Conservation (phyloP, 2,329 filamentous ascomycete species). For the Epichloe aotearoae region DNA sequence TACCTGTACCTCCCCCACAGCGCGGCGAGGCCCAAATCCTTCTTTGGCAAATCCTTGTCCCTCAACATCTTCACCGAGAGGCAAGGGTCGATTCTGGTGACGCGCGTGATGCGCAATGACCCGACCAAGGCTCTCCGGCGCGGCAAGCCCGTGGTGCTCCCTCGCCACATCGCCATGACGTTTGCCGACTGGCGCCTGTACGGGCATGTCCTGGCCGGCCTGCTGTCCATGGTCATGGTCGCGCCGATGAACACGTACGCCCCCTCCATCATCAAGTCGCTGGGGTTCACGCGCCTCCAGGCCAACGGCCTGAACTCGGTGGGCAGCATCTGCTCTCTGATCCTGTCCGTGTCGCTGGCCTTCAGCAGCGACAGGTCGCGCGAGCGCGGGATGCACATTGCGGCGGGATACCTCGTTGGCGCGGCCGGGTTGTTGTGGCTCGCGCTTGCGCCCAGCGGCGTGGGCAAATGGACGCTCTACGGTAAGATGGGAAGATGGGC, state of each 20-base stretch:
- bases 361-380: constrained; percentile 16
- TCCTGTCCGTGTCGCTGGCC: constrained; percentile 14
- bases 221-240: constrained; percentile 20
- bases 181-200: constrained; percentile 18
- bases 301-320: constrained; percentile 18
- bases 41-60: constrained; percentile 11
- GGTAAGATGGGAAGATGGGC: constrained; percentile 4
- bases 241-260: constrained; percentile 18
- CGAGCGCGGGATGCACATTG: constrained; percentile 17
- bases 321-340: constrained; percentile 14
- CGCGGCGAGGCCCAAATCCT: constrained; percentile 12
- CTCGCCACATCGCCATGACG: constrained; percentile 13
- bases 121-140: constrained; percentile 15
- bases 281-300: constrained; percentile 14
- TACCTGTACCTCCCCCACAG: constrained; percentile 17
- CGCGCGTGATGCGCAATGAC: constrained; percentile 16
- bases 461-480: constrained; percentile 15
- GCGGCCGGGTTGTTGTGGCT: constrained; percentile 16
- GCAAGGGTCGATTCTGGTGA: constrained; percentile 15
- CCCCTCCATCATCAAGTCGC: constrained; percentile 17
- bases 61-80: constrained; percentile 13
- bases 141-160: constrained; percentile 12
- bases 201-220: constrained; percentile 13
- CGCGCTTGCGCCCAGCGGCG: constrained; percentile 12
- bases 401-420: constrained; percentile 14